Base-by-base conservation (phyloP, 2,329 filamentous ascomycete species). In the Zarea fungicola region DNA sequence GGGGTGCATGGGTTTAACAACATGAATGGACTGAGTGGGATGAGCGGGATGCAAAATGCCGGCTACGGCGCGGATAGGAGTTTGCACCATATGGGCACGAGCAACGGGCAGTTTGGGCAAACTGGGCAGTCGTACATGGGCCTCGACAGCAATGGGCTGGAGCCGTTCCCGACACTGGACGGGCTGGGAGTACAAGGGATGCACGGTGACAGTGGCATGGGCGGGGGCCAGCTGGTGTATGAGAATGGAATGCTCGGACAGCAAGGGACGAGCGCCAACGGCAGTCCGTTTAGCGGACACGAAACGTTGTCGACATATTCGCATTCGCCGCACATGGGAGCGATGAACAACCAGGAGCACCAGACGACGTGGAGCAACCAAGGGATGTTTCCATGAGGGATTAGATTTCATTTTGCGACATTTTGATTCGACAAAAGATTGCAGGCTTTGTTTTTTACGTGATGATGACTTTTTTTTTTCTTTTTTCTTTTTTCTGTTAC, bases 231-330 rank as follows among this genome's bases (percentile, higher is more conserved):
- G 29, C 52, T 67, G 54, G 55, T 52, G 13, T 66, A 65, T 45
- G 63, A 52, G 18, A 42, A 63, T 9, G 53, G 58, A 28, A 61
- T 65, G 43, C 57, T 66, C 48, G 58, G 60, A 29, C 58, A 61
- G n/a, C 59, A 60, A 25, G 22, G 34, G 34, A 14, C 48, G 14
- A 65, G 61, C 39, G 60, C 58, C 11, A 60, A 64, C 45, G 61
- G 58, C n/a, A 67, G 65, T 50, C 64, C 66, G 4, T 69, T 65
- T 36, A 64, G 63, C 40, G 65, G 63, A 6, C 65, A 67, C 36
- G 66, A 64, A 34, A 64, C 65, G 5, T 50, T 58, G 23, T 67
- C 66, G 26, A 62, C 62, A 8, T 69, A 65, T 51, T 58, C 61
- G 18, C 60, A 62, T 42, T 67, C 66, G 26, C 65, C 67, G 28